phyloP scores from a whole-genome alignment of 768 basidiomycete genomes.

The Sarcodon sp. region DNA sequence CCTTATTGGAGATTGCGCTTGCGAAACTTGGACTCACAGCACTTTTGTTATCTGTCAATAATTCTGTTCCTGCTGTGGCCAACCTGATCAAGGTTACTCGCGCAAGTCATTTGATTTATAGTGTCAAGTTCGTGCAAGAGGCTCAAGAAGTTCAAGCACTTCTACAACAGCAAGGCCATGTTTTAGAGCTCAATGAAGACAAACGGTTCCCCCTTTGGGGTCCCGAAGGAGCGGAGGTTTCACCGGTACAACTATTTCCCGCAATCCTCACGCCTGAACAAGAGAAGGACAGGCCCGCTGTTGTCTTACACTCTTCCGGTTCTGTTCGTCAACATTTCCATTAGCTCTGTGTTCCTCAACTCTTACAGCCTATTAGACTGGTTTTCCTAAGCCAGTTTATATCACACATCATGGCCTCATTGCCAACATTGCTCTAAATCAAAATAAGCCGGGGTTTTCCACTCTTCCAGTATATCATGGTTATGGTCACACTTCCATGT shows the following conservation, averaged over 20 bases:
- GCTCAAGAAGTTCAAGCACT: conserved; percentile 20
- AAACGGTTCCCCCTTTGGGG: conserved; percentile 28
- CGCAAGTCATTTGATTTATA: conserved; percentile 25
- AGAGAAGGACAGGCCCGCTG: conserved; percentile 18
- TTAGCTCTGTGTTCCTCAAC: conserved; percentile 6
- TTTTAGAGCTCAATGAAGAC: conserved; percentile 16
- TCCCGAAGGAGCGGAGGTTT: conserved; percentile 18
- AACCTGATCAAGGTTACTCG: conserved; percentile 26
- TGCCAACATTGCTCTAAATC: conserved; percentile 22
- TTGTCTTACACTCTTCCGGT: conserved; percentile 19
- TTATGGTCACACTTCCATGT: conserved; percentile 23
- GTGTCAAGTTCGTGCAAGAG: conserved; percentile 20
- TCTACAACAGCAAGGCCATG: conserved; percentile 13
- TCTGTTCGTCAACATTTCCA: too few relatives aligned
- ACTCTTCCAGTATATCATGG: conserved; percentile 34
- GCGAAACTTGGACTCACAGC: conserved; percentile 25
- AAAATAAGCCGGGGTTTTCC: conserved; percentile 22
- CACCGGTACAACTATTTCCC: conserved; percentile 15
- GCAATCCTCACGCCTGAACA: conserved; percentile 18
- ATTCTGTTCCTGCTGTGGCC: conserved; percentile 29
- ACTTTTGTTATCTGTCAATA: conserved; percentile 29
- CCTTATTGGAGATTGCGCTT: conserved; percentile 28
- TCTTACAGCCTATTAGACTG: conserved; percentile 30
- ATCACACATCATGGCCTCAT: conserved; percentile 22
- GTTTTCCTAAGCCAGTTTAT: conserved; percentile 32